A percentile compares a stretch with the other conserved stretches of the same genome.
These are phyloP conservation scores for Penicillium sp. DNA, from an alignment of 2,329 filamentous ascomycete genomes.

Conservation along the genomic window DNA sequence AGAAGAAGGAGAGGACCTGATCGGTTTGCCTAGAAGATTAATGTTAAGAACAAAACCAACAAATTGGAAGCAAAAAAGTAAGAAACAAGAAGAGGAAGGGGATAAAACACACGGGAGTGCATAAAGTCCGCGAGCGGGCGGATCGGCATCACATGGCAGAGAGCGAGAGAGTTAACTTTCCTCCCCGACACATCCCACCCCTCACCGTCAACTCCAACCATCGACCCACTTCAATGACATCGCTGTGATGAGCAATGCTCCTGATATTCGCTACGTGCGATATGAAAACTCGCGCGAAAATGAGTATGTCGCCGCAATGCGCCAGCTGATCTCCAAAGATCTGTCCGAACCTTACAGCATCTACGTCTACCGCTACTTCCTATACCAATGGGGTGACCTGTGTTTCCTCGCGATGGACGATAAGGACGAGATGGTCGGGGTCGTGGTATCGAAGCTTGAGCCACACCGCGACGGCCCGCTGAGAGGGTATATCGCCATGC, in stretches of 20 bases:
- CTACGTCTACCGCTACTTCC: constrained; percentile 97
- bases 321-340: constrained; percentile 90
- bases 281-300: constrained; percentile 62
- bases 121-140: constrained; percentile 13
- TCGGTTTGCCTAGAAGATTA: constrained; percentile 5
- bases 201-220: constrained; percentile 3
- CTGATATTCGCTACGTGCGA: constrained; percentile 55
- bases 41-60: background rate
- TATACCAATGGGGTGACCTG: constrained; percentile 97
- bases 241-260: constrained; percentile 34
- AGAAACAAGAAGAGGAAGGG: constrained; percentile 7
- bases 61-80: background rate
- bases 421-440: constrained; percentile 66
- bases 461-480: constrained; percentile 81
- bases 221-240: constrained; percentile 18
- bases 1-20: constrained; percentile 3
- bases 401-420: constrained; percentile 77
- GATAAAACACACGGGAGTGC: constrained; percentile 10
- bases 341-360: constrained; percentile 98
- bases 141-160: constrained; percentile 30
- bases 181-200: background rate
- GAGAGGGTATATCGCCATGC: constrained; percentile 96
- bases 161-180: constrained; percentile 8
- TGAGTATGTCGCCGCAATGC: constrained; percentile 77
- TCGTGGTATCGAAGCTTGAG: constrained; percentile 94